Base-by-base conservation (phyloP, 345 rosid genomes). In the Geranium rotundifolium region DNA sequence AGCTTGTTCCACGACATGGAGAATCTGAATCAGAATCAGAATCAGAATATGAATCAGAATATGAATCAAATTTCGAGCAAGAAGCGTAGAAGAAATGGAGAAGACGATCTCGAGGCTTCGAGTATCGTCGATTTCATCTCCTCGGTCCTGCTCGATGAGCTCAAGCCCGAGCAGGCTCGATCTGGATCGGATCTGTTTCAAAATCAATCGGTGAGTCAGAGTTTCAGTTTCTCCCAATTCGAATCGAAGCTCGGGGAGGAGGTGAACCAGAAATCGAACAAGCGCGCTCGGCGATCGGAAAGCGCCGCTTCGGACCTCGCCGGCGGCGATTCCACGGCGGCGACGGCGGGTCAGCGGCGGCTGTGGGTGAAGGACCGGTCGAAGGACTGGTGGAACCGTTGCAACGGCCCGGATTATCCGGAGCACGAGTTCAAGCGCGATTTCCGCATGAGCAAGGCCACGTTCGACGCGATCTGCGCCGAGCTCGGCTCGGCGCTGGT, bases 281-380 rank as follows among this genome's bases (percentile, higher is more conserved):
- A 12, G 54, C 52, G 17, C 4, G 56, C 56, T 27, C 29, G 13
- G 17, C 17, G 18, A n/a, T 8, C 17, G 17, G 29, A 9, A 4
- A 13, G 10, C 14, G 63, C 19, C 41, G 63, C 15, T 19, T 16
- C 31, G 17, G 61, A 58, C 4, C 19, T 3, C 13, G 6, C 27
- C 29, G 61, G 23, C 58, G 41, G 15, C 17, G 27, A 23, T 2
- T 20, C 37, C 17, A n/a, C 29, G 19, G 63, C 54, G 27, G 69
- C 27, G 37, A 68, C 67, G 19, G 65, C 69, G 10, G 71, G 67
- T 17, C 82, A 65, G 54, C 78, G 82, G 80, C 69, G 86, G 69
- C 29, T 82, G 46, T 82, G 86, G 86, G 86, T 82, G 57, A 82
- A 82, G 71, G 81, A 77, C 60, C 64, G 86, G 73, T 77, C 86